These are phyloP conservation scores for Ceratobasidium sp. DNA, from an alignment of 1,284 basidiomycete species.

Conservation along the genomic window DNA sequence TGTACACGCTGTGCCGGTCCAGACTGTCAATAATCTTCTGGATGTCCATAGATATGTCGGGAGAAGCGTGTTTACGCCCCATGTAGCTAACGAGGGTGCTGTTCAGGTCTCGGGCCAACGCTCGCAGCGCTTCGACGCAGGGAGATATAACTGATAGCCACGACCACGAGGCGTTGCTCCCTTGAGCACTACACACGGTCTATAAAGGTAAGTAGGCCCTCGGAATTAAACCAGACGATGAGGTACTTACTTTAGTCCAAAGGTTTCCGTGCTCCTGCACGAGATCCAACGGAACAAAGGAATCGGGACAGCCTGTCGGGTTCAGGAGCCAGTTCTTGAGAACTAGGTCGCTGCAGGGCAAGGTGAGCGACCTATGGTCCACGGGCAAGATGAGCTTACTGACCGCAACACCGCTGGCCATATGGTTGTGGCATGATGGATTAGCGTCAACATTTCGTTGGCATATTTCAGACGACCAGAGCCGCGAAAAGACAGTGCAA, in stretches of 20 bases:
- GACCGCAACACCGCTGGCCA: constrained; percentile 58
- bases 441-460: constrained; percentile 58
- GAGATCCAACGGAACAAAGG: constrained; percentile 58
- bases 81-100: too few species aligned
- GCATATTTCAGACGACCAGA: constrained; percentile 60
- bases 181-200: constrained; percentile 58
- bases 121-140: constrained; percentile 56
- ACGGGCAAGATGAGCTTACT: too few species aligned
- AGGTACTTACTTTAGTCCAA: constrained; percentile 58
- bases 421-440: constrained; percentile 59
- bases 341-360: constrained; percentile 53
- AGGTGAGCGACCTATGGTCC: too few species aligned
- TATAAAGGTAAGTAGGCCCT: too few species aligned
- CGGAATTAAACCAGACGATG: too few species aligned
- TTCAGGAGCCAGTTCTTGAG: constrained; percentile 61
- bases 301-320: constrained; percentile 55
- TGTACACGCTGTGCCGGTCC: not conserved
- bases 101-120: constrained; percentile 55
- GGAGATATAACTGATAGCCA: constrained; percentile 59
- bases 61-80: too few species aligned
- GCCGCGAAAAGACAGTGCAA: constrained; percentile 56
- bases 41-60: too few species aligned
- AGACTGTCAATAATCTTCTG: constrained; percentile 1
- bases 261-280: constrained; percentile 62
- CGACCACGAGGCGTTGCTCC: constrained; percentile 58